phyloP scores from a whole-genome alignment of 768 basidiomycete genomes.

The Leccinum longicurvipes region DNA sequence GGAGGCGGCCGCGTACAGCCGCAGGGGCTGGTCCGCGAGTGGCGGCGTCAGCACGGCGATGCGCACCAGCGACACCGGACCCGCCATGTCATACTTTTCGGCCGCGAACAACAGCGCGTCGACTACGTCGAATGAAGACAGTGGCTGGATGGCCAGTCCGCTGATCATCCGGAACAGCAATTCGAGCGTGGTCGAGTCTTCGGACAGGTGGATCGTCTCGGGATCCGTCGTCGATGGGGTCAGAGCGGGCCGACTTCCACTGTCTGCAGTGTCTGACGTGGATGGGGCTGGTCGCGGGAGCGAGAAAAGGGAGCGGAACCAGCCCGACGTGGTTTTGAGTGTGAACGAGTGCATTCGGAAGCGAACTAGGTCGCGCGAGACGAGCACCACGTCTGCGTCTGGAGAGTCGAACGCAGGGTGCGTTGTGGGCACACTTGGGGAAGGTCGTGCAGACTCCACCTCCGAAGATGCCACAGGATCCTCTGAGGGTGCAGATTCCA shows the following conservation, averaged over 20 bases:
- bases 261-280: not conserved
- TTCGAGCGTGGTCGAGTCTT: conserved; percentile 54
- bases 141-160: conserved; percentile 49
- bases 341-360: conserved; percentile 53
- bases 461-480: no score
- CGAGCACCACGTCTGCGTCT: conserved; percentile 56
- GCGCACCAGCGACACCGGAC: conserved; percentile 57
- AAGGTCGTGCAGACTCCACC: no score
- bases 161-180: conserved; percentile 58
- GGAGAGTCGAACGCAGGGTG: conserved; percentile 51
- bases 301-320: conserved; percentile 54
- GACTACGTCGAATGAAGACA: conserved; percentile 50
- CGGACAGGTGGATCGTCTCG: conserved; percentile 52
- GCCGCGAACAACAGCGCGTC: conserved; percentile 59
- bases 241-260: conserved; percentile 1
- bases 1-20: no score
- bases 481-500: conserved; percentile 18
- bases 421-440: conserved; percentile 20
- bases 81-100: conserved; percentile 71
- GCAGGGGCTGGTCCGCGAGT: conserved; percentile 48
- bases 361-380: conserved; percentile 39
- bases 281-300: conserved; percentile 41
- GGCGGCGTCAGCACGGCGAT: conserved; percentile 53
- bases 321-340: conserved; percentile 59
- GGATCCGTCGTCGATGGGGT: conserved; percentile 14